These are phyloP conservation scores for Agrocybe pediades DNA, from an alignment of 768 basidiomycete genomes.

Conservation along the genomic window DNA sequence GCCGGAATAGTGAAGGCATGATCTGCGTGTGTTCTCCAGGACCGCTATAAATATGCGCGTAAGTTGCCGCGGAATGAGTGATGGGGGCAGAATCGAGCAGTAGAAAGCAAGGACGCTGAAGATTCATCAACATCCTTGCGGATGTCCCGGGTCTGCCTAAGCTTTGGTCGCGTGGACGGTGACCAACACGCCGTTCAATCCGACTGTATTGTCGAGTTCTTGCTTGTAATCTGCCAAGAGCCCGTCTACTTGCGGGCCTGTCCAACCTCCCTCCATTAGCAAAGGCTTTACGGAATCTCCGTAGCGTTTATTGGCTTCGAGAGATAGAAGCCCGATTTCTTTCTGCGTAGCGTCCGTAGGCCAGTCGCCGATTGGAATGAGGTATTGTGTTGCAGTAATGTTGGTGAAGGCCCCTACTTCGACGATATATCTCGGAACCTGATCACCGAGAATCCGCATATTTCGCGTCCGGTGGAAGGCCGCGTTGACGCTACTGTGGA, in stretches of 20 bases:
- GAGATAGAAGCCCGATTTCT: constrained; percentile 43
- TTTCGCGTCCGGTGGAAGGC: constrained; percentile 34
- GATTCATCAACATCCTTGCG: too few species aligned
- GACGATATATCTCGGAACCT: constrained; percentile 38
- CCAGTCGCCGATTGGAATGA: constrained; percentile 65
- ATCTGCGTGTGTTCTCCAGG: too few species aligned
- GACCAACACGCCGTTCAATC: constrained; percentile 50
- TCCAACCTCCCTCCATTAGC: constrained; percentile 40
- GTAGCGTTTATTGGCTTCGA: constrained; percentile 40
- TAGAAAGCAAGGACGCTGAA: too few species aligned
- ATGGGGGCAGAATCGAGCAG: too few species aligned
- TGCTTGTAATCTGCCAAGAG: constrained; percentile 42
- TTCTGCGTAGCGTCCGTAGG: constrained; percentile 31
- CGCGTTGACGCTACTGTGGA: constrained; percentile 38
- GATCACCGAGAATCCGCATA: constrained; percentile 37
- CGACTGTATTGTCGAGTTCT: constrained; percentile 48
- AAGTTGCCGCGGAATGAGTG: background rate
- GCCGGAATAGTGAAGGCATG: too few species aligned
- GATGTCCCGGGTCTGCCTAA: too few species aligned
- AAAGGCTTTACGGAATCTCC: constrained; percentile 51
- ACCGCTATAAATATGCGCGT: too few species aligned
- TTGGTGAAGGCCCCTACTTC: constrained; percentile 41
- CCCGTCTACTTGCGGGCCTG: constrained; percentile 35
- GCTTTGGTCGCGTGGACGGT: constrained; percentile 46
- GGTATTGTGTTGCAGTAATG: constrained; percentile 31